Evolutionary conservation across 108 stramenopile genomes (phyloP).

Genomic region (Epithemia pelagica): DNA sequence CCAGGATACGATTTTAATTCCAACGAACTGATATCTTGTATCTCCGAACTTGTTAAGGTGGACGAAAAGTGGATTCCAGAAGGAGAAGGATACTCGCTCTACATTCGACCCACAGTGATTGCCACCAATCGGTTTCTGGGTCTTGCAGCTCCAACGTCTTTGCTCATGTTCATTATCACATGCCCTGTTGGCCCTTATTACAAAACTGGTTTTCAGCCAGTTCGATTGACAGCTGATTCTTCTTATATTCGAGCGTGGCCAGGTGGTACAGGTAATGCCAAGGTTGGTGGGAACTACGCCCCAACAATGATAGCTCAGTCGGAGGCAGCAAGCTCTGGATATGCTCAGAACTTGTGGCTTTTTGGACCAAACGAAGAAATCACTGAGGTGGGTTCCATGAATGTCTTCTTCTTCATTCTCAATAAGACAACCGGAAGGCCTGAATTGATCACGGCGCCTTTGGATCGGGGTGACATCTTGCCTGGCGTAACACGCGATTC

Average conservation of each 20-base stretch:
- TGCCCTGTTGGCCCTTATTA: slow-evolving; percentile 93
- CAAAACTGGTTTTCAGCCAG: slow-evolving; percentile 87
- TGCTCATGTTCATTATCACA: slow-evolving; percentile 78
- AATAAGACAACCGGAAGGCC: slow-evolving; percentile 47
- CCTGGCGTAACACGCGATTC: slow-evolving; percentile 91
- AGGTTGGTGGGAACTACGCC: slow-evolving; percentile 95
- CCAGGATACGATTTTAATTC: slow-evolving; percentile 76
- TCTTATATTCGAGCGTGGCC: slow-evolving; percentile 92
- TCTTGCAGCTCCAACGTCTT: slow-evolving; percentile 50
- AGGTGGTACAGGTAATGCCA: slow-evolving; percentile 85
- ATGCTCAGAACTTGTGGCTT: slow-evolving; percentile 89
- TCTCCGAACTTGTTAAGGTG: slow-evolving; percentile 60
- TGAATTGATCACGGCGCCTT: slow-evolving; percentile 90
- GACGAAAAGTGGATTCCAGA: slow-evolving; percentile 91
- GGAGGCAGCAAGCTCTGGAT: slow-evolving; percentile 73
- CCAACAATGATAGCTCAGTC: slow-evolving; percentile 85
- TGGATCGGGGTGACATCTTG: slow-evolving; percentile 87
- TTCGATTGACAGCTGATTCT: slow-evolving; percentile 83
- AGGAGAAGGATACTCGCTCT: slow-evolving; percentile 94
- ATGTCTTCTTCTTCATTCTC: slow-evolving; percentile 83
- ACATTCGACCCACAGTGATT: slow-evolving; percentile 93
- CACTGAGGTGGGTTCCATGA: slow-evolving; percentile 98
- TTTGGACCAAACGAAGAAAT: slow-evolving; percentile 83
- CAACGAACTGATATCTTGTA: slow-evolving; percentile 67
- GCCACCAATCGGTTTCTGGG: slow-evolving; percentile 84